A percentile compares a stretch with the other conserved stretches of the same genome.
Conservation (phyloP, 805 yeast genomes). For the Yarrowia sp. region DNA sequence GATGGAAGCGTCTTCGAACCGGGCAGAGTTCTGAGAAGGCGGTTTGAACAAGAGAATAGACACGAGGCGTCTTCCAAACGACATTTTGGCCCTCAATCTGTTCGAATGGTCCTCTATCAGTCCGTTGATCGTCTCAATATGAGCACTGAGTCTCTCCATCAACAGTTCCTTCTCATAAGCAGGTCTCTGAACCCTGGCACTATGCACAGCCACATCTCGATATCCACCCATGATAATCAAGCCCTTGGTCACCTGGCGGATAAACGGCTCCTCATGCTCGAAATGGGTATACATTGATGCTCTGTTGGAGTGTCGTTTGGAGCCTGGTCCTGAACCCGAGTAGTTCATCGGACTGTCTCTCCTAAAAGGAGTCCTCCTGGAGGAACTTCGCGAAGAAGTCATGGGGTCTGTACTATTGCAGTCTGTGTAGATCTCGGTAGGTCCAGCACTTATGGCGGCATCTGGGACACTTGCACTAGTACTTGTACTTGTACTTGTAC, state of each 20-base stretch:
- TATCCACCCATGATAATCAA: conserved; percentile 2
- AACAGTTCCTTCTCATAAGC: background rate
- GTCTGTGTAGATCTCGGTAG: background rate
- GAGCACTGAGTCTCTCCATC: background rate
- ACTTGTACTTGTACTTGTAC: background rate
- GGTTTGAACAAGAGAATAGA: conserved; percentile 4
- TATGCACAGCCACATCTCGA: background rate
- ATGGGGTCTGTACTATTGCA: background rate
- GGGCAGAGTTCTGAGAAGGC: background rate
- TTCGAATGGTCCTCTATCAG: background rate
- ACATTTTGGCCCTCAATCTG: background rate
- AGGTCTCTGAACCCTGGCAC: background rate
- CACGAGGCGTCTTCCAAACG: conserved; percentile 1
- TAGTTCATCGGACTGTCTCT: background rate
- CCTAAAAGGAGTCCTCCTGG: background rate
- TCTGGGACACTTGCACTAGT: no score
- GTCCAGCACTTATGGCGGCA: background rate
- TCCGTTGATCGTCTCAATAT: background rate
- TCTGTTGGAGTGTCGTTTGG: background rate
- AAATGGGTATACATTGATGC: conserved; percentile 3
- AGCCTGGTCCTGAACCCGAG: background rate
- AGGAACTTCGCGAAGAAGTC: background rate
- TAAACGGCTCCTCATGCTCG: conserved; percentile 10
- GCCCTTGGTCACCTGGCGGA: background rate
- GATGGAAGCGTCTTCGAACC: background rate